Conservation (phyloP, 2,329 filamentous ascomycete species). For the Cercospora brassicicola region DNA sequence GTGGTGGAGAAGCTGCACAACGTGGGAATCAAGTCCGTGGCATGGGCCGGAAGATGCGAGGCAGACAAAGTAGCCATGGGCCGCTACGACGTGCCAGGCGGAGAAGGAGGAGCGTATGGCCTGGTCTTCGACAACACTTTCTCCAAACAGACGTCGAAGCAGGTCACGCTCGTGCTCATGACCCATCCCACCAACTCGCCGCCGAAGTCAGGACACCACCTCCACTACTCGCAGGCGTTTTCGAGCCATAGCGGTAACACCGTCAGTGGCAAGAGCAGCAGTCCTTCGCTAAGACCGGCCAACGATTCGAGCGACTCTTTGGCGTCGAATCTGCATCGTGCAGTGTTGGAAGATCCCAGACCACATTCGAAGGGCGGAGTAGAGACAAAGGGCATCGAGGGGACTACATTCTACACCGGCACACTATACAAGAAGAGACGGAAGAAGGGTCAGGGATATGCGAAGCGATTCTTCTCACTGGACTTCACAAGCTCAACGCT, state of each 20-base stretch:
- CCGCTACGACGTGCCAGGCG: conserved; percentile 72
- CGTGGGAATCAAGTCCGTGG: conserved; percentile 62
- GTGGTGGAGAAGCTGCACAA: conserved; percentile 65
- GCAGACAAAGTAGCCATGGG: conserved; percentile 93
- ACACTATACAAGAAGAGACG: conserved; percentile 83
- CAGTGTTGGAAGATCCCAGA: conserved; percentile 42
- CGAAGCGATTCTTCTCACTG: conserved; percentile 89
- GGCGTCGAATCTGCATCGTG: conserved; percentile 40
- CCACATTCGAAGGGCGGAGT: conserved; percentile 42
- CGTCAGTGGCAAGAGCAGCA: conserved; percentile 38
- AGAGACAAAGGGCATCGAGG: conserved; percentile 36
- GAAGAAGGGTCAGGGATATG: conserved; percentile 92
- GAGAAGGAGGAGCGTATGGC: conserved; percentile 88
- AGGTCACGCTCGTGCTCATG: conserved; percentile 87
- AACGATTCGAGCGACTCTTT: conserved; percentile 55
- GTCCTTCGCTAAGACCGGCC: conserved; percentile 45
- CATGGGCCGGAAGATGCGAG: conserved; percentile 92
- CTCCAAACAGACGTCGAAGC: conserved; percentile 92
- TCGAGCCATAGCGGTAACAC: conserved; percentile 49
- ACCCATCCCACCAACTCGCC: conserved; percentile 84
- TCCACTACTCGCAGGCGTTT: conserved; percentile 60
- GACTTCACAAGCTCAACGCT: conserved; percentile 92
- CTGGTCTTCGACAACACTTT: conserved; percentile 99
- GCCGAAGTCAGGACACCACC: conserved; percentile 70
- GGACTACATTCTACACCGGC: conserved; percentile 72